Evolutionary conservation across 345 rosid genomes (phyloP).

Genomic region (Cardamine resedifolia): DNA sequence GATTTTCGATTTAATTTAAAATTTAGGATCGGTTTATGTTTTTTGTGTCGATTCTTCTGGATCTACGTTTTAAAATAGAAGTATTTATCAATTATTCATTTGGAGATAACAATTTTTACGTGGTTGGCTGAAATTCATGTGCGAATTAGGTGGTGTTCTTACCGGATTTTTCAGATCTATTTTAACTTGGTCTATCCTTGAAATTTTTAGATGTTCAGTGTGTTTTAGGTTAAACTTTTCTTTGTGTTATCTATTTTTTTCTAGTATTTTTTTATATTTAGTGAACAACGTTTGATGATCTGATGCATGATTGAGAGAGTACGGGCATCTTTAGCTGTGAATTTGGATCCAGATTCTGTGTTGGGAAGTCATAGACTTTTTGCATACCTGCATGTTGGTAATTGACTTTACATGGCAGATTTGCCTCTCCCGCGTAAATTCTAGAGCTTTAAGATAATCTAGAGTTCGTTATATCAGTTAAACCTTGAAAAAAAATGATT

Average conservation of each 20-base stretch:
- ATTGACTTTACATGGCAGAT: not conserved
- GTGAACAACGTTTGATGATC: slow-evolving; percentile 13
- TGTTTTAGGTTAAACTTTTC: not conserved
- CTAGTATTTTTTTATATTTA: not conserved
- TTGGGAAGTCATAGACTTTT: not conserved
- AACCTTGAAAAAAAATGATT: not conserved
- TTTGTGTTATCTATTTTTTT: not conserved
- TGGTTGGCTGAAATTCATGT: slow-evolving; percentile 10
- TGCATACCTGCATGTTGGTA: slow-evolving; percentile 2
- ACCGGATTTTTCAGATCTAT: slow-evolving; percentile 22
- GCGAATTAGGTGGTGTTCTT: not conserved
- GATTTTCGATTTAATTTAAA: not conserved
- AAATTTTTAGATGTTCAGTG: not conserved
- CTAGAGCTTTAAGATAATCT: not conserved
- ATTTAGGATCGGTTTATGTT: slow-evolving; percentile 14
- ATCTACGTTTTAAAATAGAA: not conserved
- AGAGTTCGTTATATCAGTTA: not conserved
- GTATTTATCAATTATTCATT: not conserved
- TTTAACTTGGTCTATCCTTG: not conserved
- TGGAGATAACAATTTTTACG: not conserved
- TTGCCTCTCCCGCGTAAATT: not conserved
- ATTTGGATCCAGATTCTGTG: not conserved
- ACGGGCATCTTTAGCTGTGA: not conserved
- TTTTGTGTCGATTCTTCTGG: slow-evolving; percentile 1
- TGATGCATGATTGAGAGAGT: not conserved